Base-by-base conservation (phyloP, 1,139 yeast genomes). In the Candida labiduridarum region DNA sequence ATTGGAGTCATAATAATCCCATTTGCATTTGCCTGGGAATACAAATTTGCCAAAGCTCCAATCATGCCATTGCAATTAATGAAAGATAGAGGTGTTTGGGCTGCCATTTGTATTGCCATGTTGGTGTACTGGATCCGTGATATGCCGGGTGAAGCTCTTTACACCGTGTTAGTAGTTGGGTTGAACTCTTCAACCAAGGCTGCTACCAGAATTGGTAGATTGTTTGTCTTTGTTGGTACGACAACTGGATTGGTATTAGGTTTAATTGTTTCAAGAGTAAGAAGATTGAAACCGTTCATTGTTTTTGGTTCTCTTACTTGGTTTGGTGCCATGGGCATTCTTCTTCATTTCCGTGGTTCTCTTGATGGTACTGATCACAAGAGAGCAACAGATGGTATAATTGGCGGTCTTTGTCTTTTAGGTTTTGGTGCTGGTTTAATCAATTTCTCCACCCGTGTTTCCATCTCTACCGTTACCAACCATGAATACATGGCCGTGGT, bases 401-500 rank as follows among this genome's bases (percentile, higher is more conserved):
- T 87, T 62, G 92, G 88, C 38, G 81, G 84, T 25, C 74, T 83
- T 58, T 80, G 85, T 59, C 62, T 85, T 34, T 72, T 85, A 70
- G 94, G 92, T 65, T 72, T 87, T 49, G 89, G 90, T 59, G 87
- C 89, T 45, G 87, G 89, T 9, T 76, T 86, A 65, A 84, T 84
- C 70, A 82, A 89, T 18, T 85, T 84, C 62, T 80, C 89, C 30
- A 77, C 84, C 15, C 87, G 82, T 59, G 86, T 83, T 4, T 80
- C 89, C 14, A 78, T 85, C 54, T 85, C 84, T 59, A 68, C 89
- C 1, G 78, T 79, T 50, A 81, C 86, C 27, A 77, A 79, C 51
- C 88, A 83, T 63, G 85, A 83, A 61, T 72, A 82, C 64, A 80
- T 84, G 83, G 86, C 87, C n/a, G 72, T 80, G 44, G 80, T 83